These are phyloP conservation scores for Thoreauomyces humboldtii DNA, from an alignment of 192 early-diverging fungal genomes.

Conservation along the genomic window DNA sequence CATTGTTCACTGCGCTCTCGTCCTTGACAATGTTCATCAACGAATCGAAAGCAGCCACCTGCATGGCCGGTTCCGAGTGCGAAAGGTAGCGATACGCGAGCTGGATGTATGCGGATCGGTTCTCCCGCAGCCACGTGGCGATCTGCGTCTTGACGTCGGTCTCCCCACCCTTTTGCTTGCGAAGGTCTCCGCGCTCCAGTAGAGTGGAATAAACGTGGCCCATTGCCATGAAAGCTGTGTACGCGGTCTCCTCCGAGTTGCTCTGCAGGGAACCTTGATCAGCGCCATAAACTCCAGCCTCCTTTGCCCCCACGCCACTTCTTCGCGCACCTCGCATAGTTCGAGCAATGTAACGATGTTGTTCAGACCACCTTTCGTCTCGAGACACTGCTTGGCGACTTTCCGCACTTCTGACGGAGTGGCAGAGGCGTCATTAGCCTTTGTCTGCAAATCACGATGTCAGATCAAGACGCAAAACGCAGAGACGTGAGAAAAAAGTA, in stretches of 20 bases:
- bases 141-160: conserved; percentile 46
- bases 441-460: too few relatives aligned
- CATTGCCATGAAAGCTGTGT: conserved; percentile 71
- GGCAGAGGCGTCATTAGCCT: too few relatives aligned
- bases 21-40: conserved; percentile 68
- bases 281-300: too few relatives aligned
- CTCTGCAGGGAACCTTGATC: conserved; percentile 37
- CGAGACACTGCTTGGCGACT: conserved; percentile 63
- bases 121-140: conserved; percentile 71
- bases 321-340: conserved; percentile 45
- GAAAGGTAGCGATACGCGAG: conserved; percentile 51
- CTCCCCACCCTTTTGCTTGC: background rate
- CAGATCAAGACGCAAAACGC: too few relatives aligned
- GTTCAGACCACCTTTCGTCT: conserved; percentile 71
- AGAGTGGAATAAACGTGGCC: conserved; percentile 63
- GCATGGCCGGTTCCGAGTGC: conserved; percentile 67
- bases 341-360: conserved; percentile 67
- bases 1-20: conserved; percentile 52
- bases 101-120: conserved; percentile 68
- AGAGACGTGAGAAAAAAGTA: too few relatives aligned
- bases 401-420: conserved; percentile 12
- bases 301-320: background rate
- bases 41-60: conserved; percentile 70
- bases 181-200: conserved; percentile 33
- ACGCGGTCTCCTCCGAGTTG: conserved; percentile 52